Evolutionary conservation across 176 grass and related monocot species (phyloP).

Genomic region (Cenchrus americanus): DNA sequence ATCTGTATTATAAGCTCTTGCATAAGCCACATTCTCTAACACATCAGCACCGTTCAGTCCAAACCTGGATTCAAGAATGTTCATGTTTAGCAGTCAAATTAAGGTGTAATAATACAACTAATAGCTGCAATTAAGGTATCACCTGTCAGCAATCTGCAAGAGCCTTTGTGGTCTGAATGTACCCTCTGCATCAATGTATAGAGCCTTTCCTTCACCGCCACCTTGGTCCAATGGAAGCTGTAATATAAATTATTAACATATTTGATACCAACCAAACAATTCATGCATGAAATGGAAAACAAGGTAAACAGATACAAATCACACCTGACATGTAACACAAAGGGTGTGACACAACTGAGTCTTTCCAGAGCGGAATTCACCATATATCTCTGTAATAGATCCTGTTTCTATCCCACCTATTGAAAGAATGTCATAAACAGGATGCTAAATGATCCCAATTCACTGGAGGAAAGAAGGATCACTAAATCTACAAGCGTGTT

Average conservation of each 20-base stretch:
- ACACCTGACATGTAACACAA: constrained; percentile 96
- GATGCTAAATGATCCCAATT: constrained; percentile 16
- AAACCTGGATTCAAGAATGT: constrained; percentile 58
- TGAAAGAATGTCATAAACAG: constrained; percentile 24
- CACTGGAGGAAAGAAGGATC: neutral
- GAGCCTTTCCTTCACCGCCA: constrained; percentile 91
- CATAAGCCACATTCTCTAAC: constrained; percentile 94
- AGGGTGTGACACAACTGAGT: constrained; percentile 92
- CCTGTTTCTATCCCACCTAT: constrained; percentile 95
- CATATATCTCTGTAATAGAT: constrained; percentile 98
- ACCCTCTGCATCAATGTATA: constrained; percentile 96
- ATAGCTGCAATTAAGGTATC: constrained; percentile 22
- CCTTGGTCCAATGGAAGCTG: constrained; percentile 97
- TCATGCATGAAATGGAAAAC: neutral
- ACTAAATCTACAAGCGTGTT: constrained; percentile 34
- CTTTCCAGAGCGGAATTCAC: constrained; percentile 90
- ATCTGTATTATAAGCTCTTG: constrained; percentile 93
- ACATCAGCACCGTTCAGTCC: constrained; percentile 93
- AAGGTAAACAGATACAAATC: neutral
- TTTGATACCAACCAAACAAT: constrained; percentile 3
- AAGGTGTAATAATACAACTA: constrained; percentile 15
- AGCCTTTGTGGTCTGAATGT: constrained; percentile 96
- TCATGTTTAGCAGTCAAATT: constrained; percentile 30
- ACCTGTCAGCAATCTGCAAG: constrained; percentile 94
- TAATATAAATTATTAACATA: constrained; percentile 37